Base-by-base conservation (phyloP, 176 grass and related monocot genomes). In the Tuctoria greenei region DNA sequence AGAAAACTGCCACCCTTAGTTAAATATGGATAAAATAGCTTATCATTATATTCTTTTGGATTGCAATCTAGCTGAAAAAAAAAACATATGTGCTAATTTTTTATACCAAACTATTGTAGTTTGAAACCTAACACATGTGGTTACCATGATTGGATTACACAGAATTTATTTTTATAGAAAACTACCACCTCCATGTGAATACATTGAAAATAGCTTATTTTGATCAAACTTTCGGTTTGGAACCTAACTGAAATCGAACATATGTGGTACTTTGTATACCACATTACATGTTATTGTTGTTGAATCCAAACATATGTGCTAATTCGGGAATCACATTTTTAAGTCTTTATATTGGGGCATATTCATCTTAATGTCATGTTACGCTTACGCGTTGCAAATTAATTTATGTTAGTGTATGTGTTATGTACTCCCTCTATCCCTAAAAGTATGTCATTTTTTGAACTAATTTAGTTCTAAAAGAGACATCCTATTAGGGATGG, bases 31-130 rank as follows among this genome's bases (percentile, higher is more conserved):
- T 12, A 41, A 47, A 60, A 61, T 23, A 26, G 40, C 21, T 58
- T 60, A 38, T 56, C 6, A 64, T 75, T 37, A 57, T n/a, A 24
- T 77, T 44, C 9, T 65, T 82, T 66, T 2, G 0, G 41, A 75
- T 15, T 17, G 11, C 12, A 14, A 50, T 20, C 4, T 23, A 44
- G 69, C 37, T 70, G 66, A 39, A 51, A 39, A 2, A 14, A 46
- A 4, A 49, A n/a, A 26, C 26, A 0, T 44, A 25, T 24, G 3
- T 41, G 28, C 7, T 36, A 61, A 47, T 31, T 64, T 64, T 4
- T 7, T 66, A 8, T 5, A 49, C 8, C 35, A 50, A 6, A 35
- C 41, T 28, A 50, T 23, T 10, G 24, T 21, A 56, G 52, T 56
- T 56, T 24, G 52, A 10, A 56, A 56, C n/a, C 52, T 24, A 52